phyloP scores from a whole-genome alignment of 768 basidiomycete genomes.

The Crepidotus variabilis region DNA sequence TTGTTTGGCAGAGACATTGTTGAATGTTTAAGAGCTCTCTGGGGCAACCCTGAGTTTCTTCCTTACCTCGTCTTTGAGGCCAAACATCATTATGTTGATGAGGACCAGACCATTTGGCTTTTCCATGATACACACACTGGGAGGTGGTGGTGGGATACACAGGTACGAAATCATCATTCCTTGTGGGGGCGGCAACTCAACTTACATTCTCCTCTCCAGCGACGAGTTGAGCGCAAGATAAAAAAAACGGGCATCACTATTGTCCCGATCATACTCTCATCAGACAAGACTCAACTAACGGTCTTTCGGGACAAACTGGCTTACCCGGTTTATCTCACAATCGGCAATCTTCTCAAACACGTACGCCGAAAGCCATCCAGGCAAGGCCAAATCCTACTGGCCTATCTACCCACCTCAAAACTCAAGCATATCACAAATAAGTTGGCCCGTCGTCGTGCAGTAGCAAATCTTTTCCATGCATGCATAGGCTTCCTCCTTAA shows the following conservation, averaged over 20 bases:
- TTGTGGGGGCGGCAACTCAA: background rate
- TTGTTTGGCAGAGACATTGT: no score
- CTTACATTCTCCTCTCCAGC: background rate
- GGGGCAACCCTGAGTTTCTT: conserved; percentile 26
- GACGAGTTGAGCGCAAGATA: background rate
- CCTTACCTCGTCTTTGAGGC: conserved; percentile 26
- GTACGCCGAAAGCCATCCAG: no score
- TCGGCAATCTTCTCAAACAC: conserved; percentile 1
- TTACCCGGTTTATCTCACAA: conserved; percentile 6
- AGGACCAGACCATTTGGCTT: conserved; percentile 15
- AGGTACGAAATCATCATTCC: conserved; percentile 23
- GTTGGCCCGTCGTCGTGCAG: conserved; percentile 7
- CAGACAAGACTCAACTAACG: background rate
- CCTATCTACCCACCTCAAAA: conserved; percentile 31
- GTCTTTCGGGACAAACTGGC: background rate
- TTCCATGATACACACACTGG: conserved; percentile 43
- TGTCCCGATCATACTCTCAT: background rate
- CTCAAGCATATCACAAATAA: conserved; percentile 23
- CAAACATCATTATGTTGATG: conserved; percentile 31
- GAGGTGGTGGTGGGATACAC: conserved; percentile 46
- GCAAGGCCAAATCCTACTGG: no score
- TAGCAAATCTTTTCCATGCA: conserved; percentile 29
- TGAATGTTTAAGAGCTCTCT: conserved; percentile 28
- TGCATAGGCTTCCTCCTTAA: conserved; percentile 14
- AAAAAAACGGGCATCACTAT: background rate